These are phyloP conservation scores for Daucus carota DNA, from an alignment of 129 eudicot species.

Conservation along the genomic window DNA sequence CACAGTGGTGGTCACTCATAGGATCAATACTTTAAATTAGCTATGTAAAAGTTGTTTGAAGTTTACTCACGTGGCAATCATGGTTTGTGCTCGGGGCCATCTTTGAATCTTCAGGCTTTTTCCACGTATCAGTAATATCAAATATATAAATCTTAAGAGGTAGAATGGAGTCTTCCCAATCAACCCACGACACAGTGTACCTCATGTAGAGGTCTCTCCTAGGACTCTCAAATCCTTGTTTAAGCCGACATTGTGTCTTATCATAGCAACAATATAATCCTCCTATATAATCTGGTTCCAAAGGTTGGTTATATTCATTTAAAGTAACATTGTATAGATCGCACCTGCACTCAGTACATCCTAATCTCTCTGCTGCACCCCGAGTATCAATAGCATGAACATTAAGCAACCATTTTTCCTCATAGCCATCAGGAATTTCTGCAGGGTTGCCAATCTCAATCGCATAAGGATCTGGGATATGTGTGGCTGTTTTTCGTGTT, in stretches of 20 bases:
- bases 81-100: conserved; percentile 26
- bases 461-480: conserved; percentile 79
- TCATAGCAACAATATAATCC: conserved; percentile 23
- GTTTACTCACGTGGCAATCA: conserved; percentile 41
- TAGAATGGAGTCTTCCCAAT: conserved; percentile 52
- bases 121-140: conserved; percentile 74
- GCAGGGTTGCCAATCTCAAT: conserved; percentile 53
- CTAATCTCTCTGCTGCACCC: conserved; percentile 14
- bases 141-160: conserved; percentile 68
- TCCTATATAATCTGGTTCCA: conserved; percentile 48
- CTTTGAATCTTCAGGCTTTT: conserved; percentile 16
- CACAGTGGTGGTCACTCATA: not conserved
- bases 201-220: conserved; percentile 50
- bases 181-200: conserved; percentile 64
- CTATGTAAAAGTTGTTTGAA: not conserved
- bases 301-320: conserved; percentile 38
- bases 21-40: not conserved
- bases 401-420: conserved; percentile 26
- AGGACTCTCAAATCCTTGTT: conserved; percentile 32
- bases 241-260: conserved; percentile 57
- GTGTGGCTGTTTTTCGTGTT: conserved; percentile 54
- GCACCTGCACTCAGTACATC: conserved; percentile 35
- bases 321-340: conserved; percentile 53
- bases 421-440: conserved; percentile 16
- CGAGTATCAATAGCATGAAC: conserved; percentile 27